phyloP scores from a whole-genome alignment of 805 yeast species.

The Saccharomyces mikatae region DNA sequence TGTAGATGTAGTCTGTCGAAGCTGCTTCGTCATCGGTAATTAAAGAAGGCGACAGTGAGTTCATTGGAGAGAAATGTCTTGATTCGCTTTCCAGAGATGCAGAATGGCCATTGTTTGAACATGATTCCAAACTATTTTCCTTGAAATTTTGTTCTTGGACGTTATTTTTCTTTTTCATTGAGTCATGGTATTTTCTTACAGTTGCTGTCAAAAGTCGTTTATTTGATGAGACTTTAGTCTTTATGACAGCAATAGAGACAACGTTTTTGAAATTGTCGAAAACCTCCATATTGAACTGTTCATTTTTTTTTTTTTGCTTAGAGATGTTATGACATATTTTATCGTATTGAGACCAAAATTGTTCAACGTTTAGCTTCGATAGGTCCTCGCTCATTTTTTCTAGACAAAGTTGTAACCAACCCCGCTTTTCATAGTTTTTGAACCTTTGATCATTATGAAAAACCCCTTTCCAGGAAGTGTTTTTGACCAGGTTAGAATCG shows the following conservation, averaged over 20 bases:
- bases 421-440: slow-evolving; percentile 4
- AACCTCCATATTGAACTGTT: not conserved
- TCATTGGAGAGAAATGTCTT: slow-evolving; percentile 3
- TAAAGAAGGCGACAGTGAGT: slow-evolving; percentile 6
- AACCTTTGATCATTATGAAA: slow-evolving; percentile 7
- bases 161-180: slow-evolving; percentile 3
- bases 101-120: slow-evolving; percentile 1
- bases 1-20: not conserved
- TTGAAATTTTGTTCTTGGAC: not conserved
- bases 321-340: not conserved
- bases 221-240: slow-evolving; percentile 15
- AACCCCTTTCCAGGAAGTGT: slow-evolving; percentile 1
- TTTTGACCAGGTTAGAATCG: not conserved
- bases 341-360: slow-evolving; percentile 17
- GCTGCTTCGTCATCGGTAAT: not conserved
- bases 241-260: slow-evolving; percentile 20
- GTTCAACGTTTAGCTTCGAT: slow-evolving; percentile 10
- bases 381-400: slow-evolving; percentile 18
- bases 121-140: not conserved
- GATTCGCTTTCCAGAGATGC: slow-evolving; percentile 1
- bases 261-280: slow-evolving; percentile 15
- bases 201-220: slow-evolving; percentile 8
- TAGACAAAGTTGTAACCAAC: slow-evolving; percentile 6
- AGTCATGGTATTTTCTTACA: slow-evolving; percentile 9
- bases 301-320: not conserved